These are phyloP conservation scores for Stropharia rugosoannulata DNA, from an alignment of 768 basidiomycete genomes.

Conservation along the genomic window DNA sequence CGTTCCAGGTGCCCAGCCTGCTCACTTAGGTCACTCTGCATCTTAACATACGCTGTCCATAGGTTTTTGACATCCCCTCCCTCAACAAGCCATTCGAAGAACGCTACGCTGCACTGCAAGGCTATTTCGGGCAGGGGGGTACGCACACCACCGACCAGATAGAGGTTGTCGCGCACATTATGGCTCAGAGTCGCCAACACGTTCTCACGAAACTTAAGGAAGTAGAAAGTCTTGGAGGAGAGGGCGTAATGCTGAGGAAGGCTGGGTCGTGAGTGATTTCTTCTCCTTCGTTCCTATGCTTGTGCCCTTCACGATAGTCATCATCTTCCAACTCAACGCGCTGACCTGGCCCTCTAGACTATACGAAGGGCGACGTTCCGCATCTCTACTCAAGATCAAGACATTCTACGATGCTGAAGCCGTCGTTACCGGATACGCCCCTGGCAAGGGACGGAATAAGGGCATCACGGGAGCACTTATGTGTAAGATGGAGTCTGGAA, in stretches of 20 bases:
- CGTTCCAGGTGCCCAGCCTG: constrained; percentile 41
- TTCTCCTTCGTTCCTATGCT: background rate
- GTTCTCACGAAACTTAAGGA: constrained; percentile 55
- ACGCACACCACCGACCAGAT: constrained; percentile 42
- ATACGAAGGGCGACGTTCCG: constrained; percentile 51
- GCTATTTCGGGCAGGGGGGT: constrained; percentile 46
- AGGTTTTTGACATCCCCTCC: constrained; percentile 62
- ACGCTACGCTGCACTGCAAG: constrained; percentile 41
- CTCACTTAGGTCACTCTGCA: background rate
- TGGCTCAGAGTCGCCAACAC: constrained; percentile 44
- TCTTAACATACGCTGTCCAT: background rate
- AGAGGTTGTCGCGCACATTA: constrained; percentile 46
- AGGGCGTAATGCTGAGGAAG: constrained; percentile 57
- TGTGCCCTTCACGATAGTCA: background rate
- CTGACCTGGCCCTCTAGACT: constrained; percentile 23
- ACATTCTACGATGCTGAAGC: constrained; percentile 65
- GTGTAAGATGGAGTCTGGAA: constrained; percentile 61
- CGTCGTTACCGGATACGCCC: constrained; percentile 54
- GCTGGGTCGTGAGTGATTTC: constrained; percentile 41
- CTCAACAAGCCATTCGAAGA: constrained; percentile 50
- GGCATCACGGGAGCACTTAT: constrained; percentile 50
- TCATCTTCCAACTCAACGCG: background rate
- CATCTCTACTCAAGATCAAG: constrained; percentile 56
- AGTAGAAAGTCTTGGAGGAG: constrained; percentile 53
- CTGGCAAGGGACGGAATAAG: constrained; percentile 50